Percentiles rank a stretch among this genome's conserved stretches.
Evolutionary conservation across 176 grass and related monocot species (phyloP).

Genomic region (Musa beccarii): DNA sequence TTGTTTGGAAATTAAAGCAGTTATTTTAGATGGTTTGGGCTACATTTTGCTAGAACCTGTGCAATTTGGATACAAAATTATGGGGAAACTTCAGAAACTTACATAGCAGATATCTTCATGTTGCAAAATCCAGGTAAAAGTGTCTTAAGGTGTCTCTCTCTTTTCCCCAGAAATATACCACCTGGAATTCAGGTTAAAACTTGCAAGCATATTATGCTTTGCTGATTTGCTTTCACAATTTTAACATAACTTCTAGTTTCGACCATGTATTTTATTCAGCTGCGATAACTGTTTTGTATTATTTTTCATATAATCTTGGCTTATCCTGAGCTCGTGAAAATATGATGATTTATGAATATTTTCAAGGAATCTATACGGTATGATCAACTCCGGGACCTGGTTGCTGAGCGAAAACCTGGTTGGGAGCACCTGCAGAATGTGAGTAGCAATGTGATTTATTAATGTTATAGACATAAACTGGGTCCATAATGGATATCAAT

Average conservation of each 20-base stretch:
- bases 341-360: neutral
- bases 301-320: neutral
- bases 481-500: neutral
- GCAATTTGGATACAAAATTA: too few relatives aligned
- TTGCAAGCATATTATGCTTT: neutral
- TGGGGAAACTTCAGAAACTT: too few relatives aligned
- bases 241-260: neutral
- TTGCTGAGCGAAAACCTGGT: constrained; percentile 23
- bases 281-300: neutral
- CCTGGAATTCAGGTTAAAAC: neutral
- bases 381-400: constrained; percentile 22
- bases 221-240: neutral
- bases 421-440: constrained; percentile 25
- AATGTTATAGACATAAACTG: neutral
- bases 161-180: neutral
- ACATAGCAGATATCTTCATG: too few relatives aligned
- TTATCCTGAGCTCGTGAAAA: neutral
- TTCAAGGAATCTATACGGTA: constrained; percentile 26
- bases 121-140: too few relatives aligned
- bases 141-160: neutral
- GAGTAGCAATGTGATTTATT: constrained; percentile 1
- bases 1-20: too few relatives aligned
- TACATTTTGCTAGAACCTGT: too few relatives aligned
- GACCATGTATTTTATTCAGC: neutral
- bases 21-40: too few relatives aligned